A percentile compares a stretch with the other conserved stretches of the same genome.
phyloP scores from a whole-genome alignment of 2,329 filamentous ascomycete species.

The Trichoderma sp. region DNA sequence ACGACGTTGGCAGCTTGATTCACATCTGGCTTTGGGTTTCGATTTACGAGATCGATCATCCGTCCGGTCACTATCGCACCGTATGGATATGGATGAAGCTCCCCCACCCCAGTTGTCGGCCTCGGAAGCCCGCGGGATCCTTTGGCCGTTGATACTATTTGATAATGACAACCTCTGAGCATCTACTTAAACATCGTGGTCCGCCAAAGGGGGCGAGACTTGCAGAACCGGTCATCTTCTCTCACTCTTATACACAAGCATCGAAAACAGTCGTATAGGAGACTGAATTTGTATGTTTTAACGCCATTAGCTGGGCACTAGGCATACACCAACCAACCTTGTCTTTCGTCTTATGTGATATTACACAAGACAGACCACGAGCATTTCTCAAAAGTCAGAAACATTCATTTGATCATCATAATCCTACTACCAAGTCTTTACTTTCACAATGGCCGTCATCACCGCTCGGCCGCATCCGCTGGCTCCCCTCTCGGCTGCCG shows the following conservation, averaged over 20 bases:
- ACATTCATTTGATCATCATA: background rate
- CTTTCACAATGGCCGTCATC: conserved; percentile 12
- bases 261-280: background rate
- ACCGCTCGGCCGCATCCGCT: conserved; percentile 45
- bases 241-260: background rate
- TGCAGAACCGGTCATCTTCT: background rate
- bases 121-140: background rate
- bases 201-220: background rate
- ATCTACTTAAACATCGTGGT: conserved; percentile 13
- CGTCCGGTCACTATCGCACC: background rate
- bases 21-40: background rate
- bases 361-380: background rate
- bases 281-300: background rate
- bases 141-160: background rate
- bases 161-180: background rate
- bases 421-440: background rate
- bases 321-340: background rate
- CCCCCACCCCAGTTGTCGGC: background rate
- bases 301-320: background rate
- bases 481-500: conserved; percentile 50
- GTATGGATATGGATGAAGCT: background rate
- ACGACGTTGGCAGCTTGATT: background rate
- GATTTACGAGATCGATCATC: background rate
- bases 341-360: background rate
- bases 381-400: background rate